phyloP scores from a whole-genome alignment of 768 basidiomycete genomes.

The Leccinellum rugosiceps region DNA sequence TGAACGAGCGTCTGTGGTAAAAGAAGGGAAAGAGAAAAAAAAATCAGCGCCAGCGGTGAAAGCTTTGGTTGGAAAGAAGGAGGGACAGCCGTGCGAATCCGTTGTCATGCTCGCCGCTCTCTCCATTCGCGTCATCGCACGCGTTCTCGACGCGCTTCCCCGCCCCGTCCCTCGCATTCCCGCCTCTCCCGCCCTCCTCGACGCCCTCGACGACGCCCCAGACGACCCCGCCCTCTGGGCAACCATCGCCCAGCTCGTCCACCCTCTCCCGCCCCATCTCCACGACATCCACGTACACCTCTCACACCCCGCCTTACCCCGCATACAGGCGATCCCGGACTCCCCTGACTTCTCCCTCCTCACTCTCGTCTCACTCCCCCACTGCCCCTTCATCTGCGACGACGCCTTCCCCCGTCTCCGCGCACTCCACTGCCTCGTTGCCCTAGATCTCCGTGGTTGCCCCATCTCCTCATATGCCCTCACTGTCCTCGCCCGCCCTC shows the following conservation, averaged over 20 bases:
- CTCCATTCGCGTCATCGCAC: constrained; percentile 45
- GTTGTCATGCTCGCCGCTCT: constrained; percentile 39
- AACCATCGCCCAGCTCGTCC: constrained; percentile 55
- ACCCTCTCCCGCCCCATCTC: constrained; percentile 44
- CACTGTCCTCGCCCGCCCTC: constrained; percentile 46
- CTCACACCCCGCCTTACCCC: constrained; percentile 48
- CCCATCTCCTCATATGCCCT: constrained; percentile 51
- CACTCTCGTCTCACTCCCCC: constrained; percentile 58
- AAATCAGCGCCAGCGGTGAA: constrained; percentile 30
- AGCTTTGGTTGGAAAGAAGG: neutral
- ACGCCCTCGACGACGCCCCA: constrained; percentile 31
- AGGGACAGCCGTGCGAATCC: constrained; percentile 17
- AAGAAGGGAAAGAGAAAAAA: constrained; percentile 1
- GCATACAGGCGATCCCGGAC: constrained; percentile 54
- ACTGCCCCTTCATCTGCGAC: constrained; percentile 57
- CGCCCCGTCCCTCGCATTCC: constrained; percentile 34
- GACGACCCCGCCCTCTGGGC: constrained; percentile 67
- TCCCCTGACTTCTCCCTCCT: constrained; percentile 60
- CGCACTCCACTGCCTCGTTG: constrained; percentile 51
- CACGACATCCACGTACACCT: constrained; percentile 45
- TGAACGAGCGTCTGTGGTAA: constrained; percentile 25
- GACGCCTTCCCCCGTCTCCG: constrained; percentile 48
- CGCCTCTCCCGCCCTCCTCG: constrained; percentile 41
- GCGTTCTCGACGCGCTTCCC: constrained; percentile 37
- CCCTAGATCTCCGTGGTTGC: constrained; percentile 63